Percentiles rank a stretch among this genome's conserved stretches.
These are phyloP conservation scores for Clonostachys byssicola DNA, from an alignment of 2,329 filamentous ascomycete genomes.

Conservation along the genomic window DNA sequence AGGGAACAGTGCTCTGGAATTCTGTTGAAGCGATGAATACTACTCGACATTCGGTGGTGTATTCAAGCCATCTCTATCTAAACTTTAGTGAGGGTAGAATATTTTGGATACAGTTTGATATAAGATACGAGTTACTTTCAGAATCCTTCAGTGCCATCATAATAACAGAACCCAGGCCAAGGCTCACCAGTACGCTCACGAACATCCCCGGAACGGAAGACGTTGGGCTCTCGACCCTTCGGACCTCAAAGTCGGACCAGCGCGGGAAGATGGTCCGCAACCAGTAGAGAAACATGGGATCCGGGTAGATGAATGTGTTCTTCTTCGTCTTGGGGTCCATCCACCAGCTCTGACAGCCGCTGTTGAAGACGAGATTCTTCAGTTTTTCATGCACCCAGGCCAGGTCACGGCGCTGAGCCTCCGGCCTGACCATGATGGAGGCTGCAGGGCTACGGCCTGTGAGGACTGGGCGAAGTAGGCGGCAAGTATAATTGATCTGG, in stretches of 20 bases:
- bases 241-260: slow-evolving; percentile 23
- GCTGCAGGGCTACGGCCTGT: slow-evolving; percentile 13
- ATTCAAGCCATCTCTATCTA: too few species aligned
- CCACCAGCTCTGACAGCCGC: slow-evolving; percentile 47
- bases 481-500: slow-evolving; percentile 39
- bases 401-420: slow-evolving; percentile 13
- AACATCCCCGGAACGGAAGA: too few species aligned
- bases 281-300: slow-evolving; percentile 46
- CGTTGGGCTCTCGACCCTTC: too few species aligned
- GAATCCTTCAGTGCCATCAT: too few species aligned
- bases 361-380: slow-evolving; percentile 38
- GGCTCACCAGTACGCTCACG: too few species aligned
- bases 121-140: too few species aligned
- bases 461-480: slow-evolving; percentile 28
- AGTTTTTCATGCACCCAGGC: slow-evolving; percentile 31
- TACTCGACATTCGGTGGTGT: too few species aligned
- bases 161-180: too few species aligned
- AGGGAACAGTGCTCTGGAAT: too few species aligned
- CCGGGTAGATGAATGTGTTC: slow-evolving; percentile 48
- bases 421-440: slow-evolving; percentile 17
- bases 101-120: too few species aligned
- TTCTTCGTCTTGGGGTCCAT: slow-evolving; percentile 37
- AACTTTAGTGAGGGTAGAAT: too few species aligned
- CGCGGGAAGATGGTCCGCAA: slow-evolving; percentile 37
- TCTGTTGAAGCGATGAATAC: too few species aligned